Percentiles rank a stretch among this genome's conserved stretches.
Conservation (phyloP, 495 filamentous ascomycete genomes). For the Aspergillus kassunensis region DNA sequence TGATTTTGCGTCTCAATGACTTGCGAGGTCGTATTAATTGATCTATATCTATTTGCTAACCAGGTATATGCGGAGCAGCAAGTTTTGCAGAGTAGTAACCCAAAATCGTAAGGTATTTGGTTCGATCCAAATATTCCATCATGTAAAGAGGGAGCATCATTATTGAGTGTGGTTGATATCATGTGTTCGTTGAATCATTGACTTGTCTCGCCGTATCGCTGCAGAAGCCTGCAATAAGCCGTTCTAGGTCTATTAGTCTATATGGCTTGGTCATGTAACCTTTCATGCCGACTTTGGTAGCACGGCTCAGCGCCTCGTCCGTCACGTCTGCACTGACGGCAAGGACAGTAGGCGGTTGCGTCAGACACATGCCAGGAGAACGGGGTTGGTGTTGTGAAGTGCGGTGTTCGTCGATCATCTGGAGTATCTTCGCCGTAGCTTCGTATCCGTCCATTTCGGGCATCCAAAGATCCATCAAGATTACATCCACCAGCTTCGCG, state of each 20-base stretch:
- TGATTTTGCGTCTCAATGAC: neutral
- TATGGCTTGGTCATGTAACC: constrained; percentile 81
- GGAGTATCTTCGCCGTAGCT: constrained; percentile 62
- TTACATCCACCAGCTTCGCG: constrained; percentile 54
- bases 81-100: neutral
- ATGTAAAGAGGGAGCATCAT: neutral
- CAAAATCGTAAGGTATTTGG: neutral
- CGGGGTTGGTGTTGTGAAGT: neutral
- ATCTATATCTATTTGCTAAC: neutral
- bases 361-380: neutral
- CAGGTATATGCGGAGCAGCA: neutral
- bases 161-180: constrained; percentile 5
- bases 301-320: constrained; percentile 58
- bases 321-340: constrained; percentile 79
- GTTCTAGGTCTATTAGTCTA: constrained; percentile 66
- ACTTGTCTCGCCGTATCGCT: constrained; percentile 16
- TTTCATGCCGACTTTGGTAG: constrained; percentile 65
- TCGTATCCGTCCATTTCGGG: constrained; percentile 79
- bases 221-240: constrained; percentile 62
- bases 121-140: neutral
- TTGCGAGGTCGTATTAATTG: no score
- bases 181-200: constrained; percentile 21
- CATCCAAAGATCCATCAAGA: constrained; percentile 88
- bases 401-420: constrained; percentile 42
- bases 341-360: constrained; percentile 48